phyloP scores from a whole-genome alignment of 208 protist species.

The Crithidia thermophila region DNA sequence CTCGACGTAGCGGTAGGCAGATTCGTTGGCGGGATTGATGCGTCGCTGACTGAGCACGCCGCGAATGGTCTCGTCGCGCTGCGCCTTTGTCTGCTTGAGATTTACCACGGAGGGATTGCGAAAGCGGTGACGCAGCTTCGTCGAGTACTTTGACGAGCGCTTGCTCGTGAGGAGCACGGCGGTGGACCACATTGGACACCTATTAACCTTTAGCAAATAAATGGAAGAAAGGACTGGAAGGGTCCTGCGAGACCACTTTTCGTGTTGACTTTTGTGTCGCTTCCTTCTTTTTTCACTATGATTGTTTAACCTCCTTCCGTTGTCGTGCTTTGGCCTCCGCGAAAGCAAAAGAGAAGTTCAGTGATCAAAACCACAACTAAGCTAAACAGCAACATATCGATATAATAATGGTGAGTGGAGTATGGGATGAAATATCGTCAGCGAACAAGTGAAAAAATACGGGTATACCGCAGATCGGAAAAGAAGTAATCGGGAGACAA shows the following conservation, averaged over 20 bases:
- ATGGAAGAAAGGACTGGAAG: not conserved
- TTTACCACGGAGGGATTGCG: constrained; percentile 69
- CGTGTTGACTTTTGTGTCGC: not conserved
- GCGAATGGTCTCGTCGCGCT: constrained; percentile 78
- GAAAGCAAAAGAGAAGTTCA: too few relatives aligned
- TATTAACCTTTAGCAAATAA: not conserved
- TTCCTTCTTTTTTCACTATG: not conserved
- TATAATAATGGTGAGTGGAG: too few relatives aligned
- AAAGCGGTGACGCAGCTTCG: constrained; percentile 83
- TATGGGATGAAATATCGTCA: too few relatives aligned
- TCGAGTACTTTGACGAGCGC: constrained; percentile 54
- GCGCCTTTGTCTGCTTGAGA: constrained; percentile 70
- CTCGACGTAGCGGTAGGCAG: constrained; percentile 75
- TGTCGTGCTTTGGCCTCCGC: too few relatives aligned
- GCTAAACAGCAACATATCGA: too few relatives aligned
- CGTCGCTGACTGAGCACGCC: constrained; percentile 47
- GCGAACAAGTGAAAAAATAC: too few relatives aligned
- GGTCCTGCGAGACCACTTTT: too few relatives aligned
- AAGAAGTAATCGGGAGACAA: too few relatives aligned
- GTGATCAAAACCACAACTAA: too few relatives aligned
- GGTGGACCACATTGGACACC: constrained; percentile 15
- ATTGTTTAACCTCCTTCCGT: too few relatives aligned
- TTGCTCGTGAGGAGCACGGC: constrained; percentile 37
- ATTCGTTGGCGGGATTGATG: constrained; percentile 58
- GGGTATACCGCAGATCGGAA: too few relatives aligned